Evolutionary conservation across 2,329 filamentous ascomycete genomes (phyloP).

Genomic region (Simplicillium sp.): DNA sequence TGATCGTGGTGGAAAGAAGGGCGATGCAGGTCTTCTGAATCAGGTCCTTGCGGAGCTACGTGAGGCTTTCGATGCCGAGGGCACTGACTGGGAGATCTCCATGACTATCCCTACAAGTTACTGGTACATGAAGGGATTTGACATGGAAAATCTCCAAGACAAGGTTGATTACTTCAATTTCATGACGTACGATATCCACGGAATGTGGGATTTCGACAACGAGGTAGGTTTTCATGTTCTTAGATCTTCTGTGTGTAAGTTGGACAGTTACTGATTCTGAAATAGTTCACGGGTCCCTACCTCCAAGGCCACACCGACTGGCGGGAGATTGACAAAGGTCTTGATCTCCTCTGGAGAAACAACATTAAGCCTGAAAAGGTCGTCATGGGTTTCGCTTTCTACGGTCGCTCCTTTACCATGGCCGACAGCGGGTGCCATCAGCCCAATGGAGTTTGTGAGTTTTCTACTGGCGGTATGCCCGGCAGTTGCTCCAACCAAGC

Average conservation of each 20-base stretch:
- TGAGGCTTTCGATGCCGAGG: not conserved
- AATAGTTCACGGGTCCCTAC: conserved; percentile 14
- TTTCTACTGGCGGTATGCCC: conserved; percentile 11
- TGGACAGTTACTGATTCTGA: not conserved
- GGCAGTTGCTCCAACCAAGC: conserved; percentile 15
- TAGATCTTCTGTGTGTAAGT: too few species aligned
- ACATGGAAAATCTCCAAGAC: conserved; percentile 1
- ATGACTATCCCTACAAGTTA: conserved; percentile 3
- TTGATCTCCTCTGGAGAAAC: conserved; percentile 31
- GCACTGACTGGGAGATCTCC: conserved; percentile 2
- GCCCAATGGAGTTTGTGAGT: conserved; percentile 8
- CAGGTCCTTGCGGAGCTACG: not conserved
- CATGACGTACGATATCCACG: conserved; percentile 29
- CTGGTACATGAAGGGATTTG: conserved; percentile 8
- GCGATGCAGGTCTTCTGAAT: conserved; percentile 3
- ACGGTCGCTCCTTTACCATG: conserved; percentile 17
- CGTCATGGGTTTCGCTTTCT: conserved; percentile 28
- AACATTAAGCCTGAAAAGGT: conserved; percentile 27
- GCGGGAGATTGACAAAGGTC: conserved; percentile 23
- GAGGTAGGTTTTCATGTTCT: too few species aligned
- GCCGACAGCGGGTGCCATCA: not conserved
- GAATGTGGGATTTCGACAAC: conserved; percentile 19
- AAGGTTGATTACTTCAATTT: conserved; percentile 24
- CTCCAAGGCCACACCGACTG: conserved; percentile 29
- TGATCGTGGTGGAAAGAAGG: conserved; percentile 3